These are phyloP conservation scores for Hygrophorus russula DNA, from an alignment of 768 basidiomycete genomes.

Conservation along the genomic window DNA sequence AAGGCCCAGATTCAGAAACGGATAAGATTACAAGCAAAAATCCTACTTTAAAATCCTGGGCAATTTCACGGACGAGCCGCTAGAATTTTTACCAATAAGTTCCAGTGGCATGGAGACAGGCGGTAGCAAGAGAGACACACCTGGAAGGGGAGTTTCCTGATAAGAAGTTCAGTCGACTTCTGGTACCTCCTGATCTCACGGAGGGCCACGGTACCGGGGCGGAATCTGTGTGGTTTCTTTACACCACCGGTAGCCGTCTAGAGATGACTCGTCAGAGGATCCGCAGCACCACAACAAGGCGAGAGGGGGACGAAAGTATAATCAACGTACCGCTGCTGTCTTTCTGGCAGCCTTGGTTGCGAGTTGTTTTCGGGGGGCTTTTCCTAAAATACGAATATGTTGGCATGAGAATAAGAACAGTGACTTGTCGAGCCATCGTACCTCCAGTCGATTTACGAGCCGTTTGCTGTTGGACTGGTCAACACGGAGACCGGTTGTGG, in stretches of 20 bases:
- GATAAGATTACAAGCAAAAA: neutral
- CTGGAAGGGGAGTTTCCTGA: constrained; percentile 99
- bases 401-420: constrained; percentile 11
- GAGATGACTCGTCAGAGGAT: constrained; percentile 6
- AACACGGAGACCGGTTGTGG: constrained; percentile 14
- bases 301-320: constrained; percentile 12
- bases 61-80: constrained; percentile 92
- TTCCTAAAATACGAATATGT: constrained; percentile 38
- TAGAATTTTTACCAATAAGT: too few species aligned
- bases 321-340: constrained; percentile 48
- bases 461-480: constrained; percentile 66
- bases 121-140: too few species aligned
- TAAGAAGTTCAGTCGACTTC: constrained; percentile 97
- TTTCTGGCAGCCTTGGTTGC: constrained; percentile 94
- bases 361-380: constrained; percentile 89
- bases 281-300: constrained; percentile 14
- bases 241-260: constrained; percentile 88
- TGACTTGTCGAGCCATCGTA: constrained; percentile 24
- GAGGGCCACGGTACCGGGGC: constrained; percentile 96
- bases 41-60: constrained; percentile 89
- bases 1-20: constrained; percentile 3
- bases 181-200: constrained; percentile 98
- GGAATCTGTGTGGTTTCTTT: constrained; percentile 99
- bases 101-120: too few species aligned
- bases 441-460: constrained; percentile 99